Evolutionary conservation across 257 asterid genomes (phyloP).

Genomic region (Solanum paucissectum): DNA sequence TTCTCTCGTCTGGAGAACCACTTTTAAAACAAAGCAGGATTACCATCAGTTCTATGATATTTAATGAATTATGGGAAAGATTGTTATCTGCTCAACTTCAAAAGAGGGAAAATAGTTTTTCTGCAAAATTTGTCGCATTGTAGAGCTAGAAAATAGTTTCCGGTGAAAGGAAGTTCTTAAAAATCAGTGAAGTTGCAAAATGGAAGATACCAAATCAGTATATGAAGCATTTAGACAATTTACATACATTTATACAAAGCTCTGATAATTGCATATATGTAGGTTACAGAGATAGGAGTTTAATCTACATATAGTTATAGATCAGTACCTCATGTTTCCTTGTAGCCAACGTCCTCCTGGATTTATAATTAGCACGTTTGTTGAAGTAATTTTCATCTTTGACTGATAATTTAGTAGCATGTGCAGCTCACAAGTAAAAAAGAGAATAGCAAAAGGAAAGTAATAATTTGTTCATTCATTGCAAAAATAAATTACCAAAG

Average conservation of each 20-base stretch:
- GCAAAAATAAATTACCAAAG: neutral
- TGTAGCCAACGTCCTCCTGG: neutral
- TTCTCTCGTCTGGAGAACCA: neutral
- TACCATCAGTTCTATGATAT: neutral
- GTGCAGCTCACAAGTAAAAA: neutral
- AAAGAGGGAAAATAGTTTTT: neutral
- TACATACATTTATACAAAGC: neutral
- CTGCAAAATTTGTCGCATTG: neutral
- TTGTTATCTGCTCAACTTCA: neutral
- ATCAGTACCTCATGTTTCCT: conserved; percentile 28
- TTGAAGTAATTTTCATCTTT: neutral
- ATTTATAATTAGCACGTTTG: neutral
- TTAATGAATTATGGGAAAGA: neutral
- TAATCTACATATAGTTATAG: neutral
- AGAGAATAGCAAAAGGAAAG: neutral
- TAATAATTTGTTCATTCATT: neutral
- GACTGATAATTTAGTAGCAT: neutral
- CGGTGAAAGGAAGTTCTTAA: neutral
- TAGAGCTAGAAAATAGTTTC: neutral
- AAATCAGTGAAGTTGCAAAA: neutral
- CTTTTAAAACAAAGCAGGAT: neutral
- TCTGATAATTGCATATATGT: neutral
- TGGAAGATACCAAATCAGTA: neutral
- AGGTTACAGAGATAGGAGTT: neutral
- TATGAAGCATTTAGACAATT: neutral